A percentile compares a stretch with the other conserved stretches of the same genome.
phyloP scores from a whole-genome alignment of 257 asterid species.

The Ilex aquifolium region DNA sequence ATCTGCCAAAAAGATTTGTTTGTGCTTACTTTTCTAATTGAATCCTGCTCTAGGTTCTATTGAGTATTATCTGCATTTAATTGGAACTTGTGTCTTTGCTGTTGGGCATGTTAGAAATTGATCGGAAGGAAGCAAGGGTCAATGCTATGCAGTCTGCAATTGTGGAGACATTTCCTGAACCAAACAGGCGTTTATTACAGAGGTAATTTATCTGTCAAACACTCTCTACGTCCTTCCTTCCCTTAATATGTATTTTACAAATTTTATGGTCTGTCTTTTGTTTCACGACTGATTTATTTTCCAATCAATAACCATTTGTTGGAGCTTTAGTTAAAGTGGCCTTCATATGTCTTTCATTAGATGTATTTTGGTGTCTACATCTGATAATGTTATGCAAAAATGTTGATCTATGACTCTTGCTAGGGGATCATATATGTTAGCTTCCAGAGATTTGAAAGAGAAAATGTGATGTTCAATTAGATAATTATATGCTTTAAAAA shows the following conservation, averaged over 20 bases:
- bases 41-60: slow-evolving; percentile 1
- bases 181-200: slow-evolving; percentile 83
- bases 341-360: too few species aligned
- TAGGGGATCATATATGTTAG: too few species aligned
- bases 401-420: too few species aligned
- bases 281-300: too few species aligned
- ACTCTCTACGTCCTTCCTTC: neutral
- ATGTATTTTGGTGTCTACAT: too few species aligned
- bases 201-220: slow-evolving; percentile 46
- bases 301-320: too few species aligned
- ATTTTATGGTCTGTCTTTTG: neutral
- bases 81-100: slow-evolving; percentile 17
- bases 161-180: slow-evolving; percentile 89
- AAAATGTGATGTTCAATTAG: too few species aligned
- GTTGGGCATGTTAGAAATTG: slow-evolving; percentile 48
- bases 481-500: too few species aligned
- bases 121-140: slow-evolving; percentile 68
- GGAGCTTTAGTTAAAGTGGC: too few species aligned
- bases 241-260: neutral
- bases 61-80: neutral
- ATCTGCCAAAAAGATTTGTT: too few species aligned
- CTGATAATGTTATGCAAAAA: too few species aligned
- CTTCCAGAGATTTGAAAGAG: too few species aligned
- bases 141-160: slow-evolving; percentile 80
- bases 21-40: slow-evolving; percentile 10